Percentiles rank a stretch among this genome's conserved stretches.
Conservation (phyloP, 768 basidiomycete species). For the Asterophora parasitica region DNA sequence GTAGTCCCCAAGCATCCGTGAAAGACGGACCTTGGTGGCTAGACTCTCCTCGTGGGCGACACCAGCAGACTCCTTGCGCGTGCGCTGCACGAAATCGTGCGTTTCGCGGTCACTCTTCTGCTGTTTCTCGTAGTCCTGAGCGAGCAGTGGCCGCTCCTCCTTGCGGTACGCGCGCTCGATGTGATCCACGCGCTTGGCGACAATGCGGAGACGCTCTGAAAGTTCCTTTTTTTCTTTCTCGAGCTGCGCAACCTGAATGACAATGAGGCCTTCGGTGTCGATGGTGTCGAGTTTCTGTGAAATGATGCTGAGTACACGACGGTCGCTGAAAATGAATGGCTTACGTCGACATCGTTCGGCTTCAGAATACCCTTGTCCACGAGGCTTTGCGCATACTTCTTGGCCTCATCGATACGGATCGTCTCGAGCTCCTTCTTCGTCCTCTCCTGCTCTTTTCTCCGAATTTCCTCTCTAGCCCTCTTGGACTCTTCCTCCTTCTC, state of each 20-base stretch:
- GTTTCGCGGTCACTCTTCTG: constrained; percentile 71
- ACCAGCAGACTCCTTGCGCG: constrained; percentile 51
- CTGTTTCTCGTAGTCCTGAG: constrained; percentile 82
- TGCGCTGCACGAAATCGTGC: constrained; percentile 56
- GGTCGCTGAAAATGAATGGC: constrained; percentile 21
- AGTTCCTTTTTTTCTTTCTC: constrained; percentile 95
- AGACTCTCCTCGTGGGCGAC: constrained; percentile 61
- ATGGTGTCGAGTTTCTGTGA: constrained; percentile 73
- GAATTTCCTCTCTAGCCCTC: constrained; percentile 58
- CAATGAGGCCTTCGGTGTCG: constrained; percentile 83
- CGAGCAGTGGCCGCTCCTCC: constrained; percentile 83
- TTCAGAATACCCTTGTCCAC: constrained; percentile 74
- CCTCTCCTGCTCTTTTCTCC: constrained; percentile 61
- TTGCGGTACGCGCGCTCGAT: constrained; percentile 92
- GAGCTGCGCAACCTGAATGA: constrained; percentile 88
- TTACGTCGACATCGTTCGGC: constrained; percentile 58
- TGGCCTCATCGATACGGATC: constrained; percentile 76
- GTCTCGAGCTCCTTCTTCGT: constrained; percentile 70
- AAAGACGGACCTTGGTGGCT: constrained; percentile 69
- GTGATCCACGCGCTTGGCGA: constrained; percentile 90
- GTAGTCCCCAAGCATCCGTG: constrained; percentile 72
- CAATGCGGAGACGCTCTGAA: constrained; percentile 74
- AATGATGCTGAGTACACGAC: constrained; percentile 2
- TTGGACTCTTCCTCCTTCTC: constrained; percentile 69
- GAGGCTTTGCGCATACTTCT: constrained; percentile 80